These are phyloP conservation scores for Chenopodium album DNA, from an alignment of 148 eudicot genomes.

Conservation along the genomic window DNA sequence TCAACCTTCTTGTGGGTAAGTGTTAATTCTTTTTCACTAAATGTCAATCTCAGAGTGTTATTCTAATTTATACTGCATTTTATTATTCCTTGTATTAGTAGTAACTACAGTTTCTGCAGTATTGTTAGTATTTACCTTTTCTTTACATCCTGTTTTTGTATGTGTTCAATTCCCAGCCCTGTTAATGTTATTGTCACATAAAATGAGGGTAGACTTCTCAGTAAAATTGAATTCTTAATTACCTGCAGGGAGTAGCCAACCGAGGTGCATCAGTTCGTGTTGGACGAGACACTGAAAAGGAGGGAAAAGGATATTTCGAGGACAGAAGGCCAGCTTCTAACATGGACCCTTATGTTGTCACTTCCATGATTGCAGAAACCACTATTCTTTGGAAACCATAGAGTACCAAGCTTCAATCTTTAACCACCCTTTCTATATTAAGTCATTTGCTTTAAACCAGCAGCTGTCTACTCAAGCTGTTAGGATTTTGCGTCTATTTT, in stretches of 20 bases:
- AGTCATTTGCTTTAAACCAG: constrained; percentile 1
- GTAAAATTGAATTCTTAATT: neutral
- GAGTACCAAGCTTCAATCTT: neutral
- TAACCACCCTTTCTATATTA: neutral
- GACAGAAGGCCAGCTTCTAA: constrained; percentile 71
- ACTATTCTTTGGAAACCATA: constrained; percentile 54
- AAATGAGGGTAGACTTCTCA: too few relatives aligned
- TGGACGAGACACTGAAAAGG: constrained; percentile 67
- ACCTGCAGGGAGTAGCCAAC: constrained; percentile 65
- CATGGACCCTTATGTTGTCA: constrained; percentile 66
- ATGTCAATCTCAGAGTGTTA: too few relatives aligned
- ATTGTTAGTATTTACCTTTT: neutral
- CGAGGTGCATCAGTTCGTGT: constrained; percentile 69
- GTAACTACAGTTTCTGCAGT: neutral
- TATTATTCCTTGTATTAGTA: neutral
- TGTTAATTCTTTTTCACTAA: neutral
- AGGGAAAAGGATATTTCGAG: constrained; percentile 64
- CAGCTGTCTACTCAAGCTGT: neutral
- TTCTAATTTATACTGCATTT: neutral
- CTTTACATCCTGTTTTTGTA: neutral
- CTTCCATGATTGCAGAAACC: constrained; percentile 69
- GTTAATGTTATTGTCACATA: neutral
- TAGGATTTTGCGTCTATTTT: neutral
- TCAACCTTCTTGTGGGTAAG: constrained; percentile 58
- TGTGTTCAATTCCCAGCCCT: neutral